A percentile compares a stretch with the other conserved stretches of the same genome.
These are phyloP conservation scores for Apiotrichum laibachii DNA, from an alignment of 1,284 basidiomycete genomes.

Conservation along the genomic window DNA sequence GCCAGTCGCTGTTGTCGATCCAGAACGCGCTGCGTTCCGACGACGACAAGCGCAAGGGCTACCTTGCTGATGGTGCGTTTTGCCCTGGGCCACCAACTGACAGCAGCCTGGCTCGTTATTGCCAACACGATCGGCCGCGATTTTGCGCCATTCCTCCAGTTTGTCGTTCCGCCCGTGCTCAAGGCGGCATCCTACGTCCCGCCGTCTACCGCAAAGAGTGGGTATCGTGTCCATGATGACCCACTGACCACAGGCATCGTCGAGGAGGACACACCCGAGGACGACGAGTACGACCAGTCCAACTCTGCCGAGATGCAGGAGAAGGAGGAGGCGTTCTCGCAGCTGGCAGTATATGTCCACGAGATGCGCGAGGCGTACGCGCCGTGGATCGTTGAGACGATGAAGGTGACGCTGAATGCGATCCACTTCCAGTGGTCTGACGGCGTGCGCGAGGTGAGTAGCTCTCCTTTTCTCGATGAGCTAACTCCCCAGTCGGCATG, in stretches of 20 bases:
- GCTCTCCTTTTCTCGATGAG: too few species aligned
- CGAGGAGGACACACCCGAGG: slow-evolving; percentile 53
- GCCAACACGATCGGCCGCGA: slow-evolving; percentile 60
- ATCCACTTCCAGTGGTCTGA: slow-evolving; percentile 75
- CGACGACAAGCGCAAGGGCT: slow-evolving; percentile 32
- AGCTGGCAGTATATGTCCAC: slow-evolving; percentile 72
- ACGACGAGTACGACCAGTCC: slow-evolving; percentile 50
- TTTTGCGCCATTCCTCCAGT: slow-evolving; percentile 76
- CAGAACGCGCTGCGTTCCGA: slow-evolving; percentile 60
- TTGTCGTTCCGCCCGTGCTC: slow-evolving; percentile 76
- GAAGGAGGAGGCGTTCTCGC: slow-evolving; percentile 78
- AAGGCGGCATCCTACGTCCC: slow-evolving; percentile 63
- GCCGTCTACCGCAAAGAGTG: background rate
- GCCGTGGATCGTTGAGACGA: slow-evolving; percentile 66
- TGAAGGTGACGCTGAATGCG: slow-evolving; percentile 69
- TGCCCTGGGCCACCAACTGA: background rate
- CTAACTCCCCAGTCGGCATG: slow-evolving; percentile 17
- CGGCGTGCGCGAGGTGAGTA: slow-evolving; percentile 66
- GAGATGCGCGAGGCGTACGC: slow-evolving; percentile 67
- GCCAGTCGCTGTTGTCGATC: slow-evolving; percentile 70
- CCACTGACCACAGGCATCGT: slow-evolving; percentile 40
- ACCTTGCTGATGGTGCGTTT: slow-evolving; percentile 40
- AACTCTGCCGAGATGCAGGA: slow-evolving; percentile 73
- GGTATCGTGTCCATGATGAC: background rate
- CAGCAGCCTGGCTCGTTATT: slow-evolving; percentile 8